Evolutionary conservation across 331 rosid genomes (phyloP).

Genomic region (Arachis monticola): DNA sequence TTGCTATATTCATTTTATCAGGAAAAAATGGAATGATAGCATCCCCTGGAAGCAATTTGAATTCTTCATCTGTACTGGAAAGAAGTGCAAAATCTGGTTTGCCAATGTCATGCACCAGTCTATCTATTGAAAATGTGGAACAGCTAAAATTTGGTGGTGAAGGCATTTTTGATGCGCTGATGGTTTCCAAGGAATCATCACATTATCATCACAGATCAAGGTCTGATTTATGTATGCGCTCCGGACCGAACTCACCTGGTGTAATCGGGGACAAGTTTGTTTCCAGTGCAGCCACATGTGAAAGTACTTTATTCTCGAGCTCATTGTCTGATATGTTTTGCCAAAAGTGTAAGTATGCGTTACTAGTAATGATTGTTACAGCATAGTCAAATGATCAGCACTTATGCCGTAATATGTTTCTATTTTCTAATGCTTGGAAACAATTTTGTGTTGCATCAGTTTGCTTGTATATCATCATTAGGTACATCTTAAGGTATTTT

Average conservation of each 20-base stretch:
- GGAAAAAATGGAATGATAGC: constrained; percentile 52
- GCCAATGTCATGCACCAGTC: constrained; percentile 44
- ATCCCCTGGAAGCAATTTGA: constrained; percentile 46
- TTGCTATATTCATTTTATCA: constrained; percentile 32
- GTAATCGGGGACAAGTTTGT: constrained; percentile 49
- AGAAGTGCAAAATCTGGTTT: constrained; percentile 45
- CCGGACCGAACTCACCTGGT: constrained; percentile 54
- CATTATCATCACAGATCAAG: constrained; percentile 50
- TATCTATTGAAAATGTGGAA: constrained; percentile 42
- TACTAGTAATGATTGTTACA: constrained; percentile 1
- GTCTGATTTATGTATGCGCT: constrained; percentile 44
- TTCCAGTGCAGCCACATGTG: constrained; percentile 47
- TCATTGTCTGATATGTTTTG: constrained; percentile 65
- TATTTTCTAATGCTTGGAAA: constrained; percentile 4
- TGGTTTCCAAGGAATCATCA: constrained; percentile 48
- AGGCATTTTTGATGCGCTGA: constrained; percentile 34
- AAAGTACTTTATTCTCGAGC: constrained; percentile 72
- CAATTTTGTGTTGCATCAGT: constrained; percentile 12
- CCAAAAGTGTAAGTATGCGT: constrained; percentile 54
- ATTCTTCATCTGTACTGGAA: constrained; percentile 42
- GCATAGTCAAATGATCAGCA: constrained; percentile 9
- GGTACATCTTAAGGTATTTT: constrained; percentile 20
- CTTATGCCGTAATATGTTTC: constrained; percentile 1
- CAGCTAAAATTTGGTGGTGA: constrained; percentile 43
- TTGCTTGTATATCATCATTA: constrained; percentile 1